Base-by-base conservation (phyloP, 805 yeast species). In the Hanseniaspora opuntiae region DNA sequence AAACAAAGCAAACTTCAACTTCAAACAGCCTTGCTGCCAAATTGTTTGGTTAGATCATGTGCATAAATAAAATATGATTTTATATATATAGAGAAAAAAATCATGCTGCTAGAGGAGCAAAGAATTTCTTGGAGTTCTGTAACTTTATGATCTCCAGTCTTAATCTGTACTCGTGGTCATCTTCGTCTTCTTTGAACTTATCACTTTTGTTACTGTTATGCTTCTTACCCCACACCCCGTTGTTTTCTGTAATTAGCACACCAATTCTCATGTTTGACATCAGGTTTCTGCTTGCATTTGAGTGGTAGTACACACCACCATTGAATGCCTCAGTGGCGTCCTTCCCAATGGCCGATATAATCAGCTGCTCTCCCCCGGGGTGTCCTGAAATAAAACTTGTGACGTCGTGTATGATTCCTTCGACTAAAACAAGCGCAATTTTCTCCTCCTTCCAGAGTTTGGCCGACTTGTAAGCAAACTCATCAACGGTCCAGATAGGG, bases 261-360 rank as follows among this genome's bases (percentile, higher is more conserved):
- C 95, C 96, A 16, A 89, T 82, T 62, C 97, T 76, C 97, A 89
- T 87, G 0, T 96, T 89, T 1, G 96, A 94, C 56, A 89, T 71
- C 56, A 89, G 68, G 67, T 89, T 89, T 63, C 83, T 84, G 1
- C 96, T 97, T 0, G 97, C 97, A 55, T 90, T 87, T 60, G 93
- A 84, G 66, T 89, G 97, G 54, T 79, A 78, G 68, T 89, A 89
- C 12, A 89, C 97, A 3, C 96, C 97, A 22, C 97, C 97, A 65
- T 83, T 87, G 67, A 89, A 89, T 2, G 95, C 96, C 50, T 84
- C 81, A 3, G 97, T 88, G 9, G 95, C 96, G 65, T 89, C 97
- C 65, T 84, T 86, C 12, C 97, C 97, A 55, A 86, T 81, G 1
- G 95, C 85, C 0, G 93, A 81, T 58, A 72, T 73, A 53, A 89